Evolutionary conservation across 169 alveolate species (phyloP).

Genomic region (Plasmodium ovale): DNA sequence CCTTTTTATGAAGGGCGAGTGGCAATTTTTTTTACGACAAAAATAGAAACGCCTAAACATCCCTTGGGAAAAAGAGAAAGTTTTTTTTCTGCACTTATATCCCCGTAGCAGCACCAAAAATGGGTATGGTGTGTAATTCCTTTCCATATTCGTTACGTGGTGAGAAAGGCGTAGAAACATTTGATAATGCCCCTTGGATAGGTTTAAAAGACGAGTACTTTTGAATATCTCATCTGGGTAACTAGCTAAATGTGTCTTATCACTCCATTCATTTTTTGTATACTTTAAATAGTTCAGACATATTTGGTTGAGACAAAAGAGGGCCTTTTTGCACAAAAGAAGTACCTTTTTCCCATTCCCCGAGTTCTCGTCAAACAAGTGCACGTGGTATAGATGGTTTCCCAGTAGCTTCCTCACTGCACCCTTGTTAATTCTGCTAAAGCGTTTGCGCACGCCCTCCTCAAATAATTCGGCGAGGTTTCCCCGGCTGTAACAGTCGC

Average conservation of each 20-base stretch:
- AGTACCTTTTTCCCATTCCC: not conserved
- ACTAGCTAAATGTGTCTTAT: not conserved
- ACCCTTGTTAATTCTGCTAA: not conserved
- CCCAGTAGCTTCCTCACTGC: constrained; percentile 14
- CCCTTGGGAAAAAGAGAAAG: not conserved
- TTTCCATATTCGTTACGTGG: not conserved
- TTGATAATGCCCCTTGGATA: not conserved
- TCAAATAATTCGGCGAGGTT: not conserved
- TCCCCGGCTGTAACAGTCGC: not conserved
- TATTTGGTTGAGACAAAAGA: constrained; percentile 15
- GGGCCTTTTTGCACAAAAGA: constrained; percentile 42
- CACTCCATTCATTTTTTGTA: not conserved
- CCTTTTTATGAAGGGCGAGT: not conserved
- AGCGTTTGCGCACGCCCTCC: not conserved
- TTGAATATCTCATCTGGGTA: not conserved
- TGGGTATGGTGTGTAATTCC: not conserved
- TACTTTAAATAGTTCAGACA: constrained; percentile 7
- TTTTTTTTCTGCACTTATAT: not conserved
- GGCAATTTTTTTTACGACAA: not conserved
- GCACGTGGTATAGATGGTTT: constrained; percentile 32
- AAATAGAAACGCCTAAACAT: not conserved
- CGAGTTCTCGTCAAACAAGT: constrained; percentile 11
- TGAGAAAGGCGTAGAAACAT: not conserved
- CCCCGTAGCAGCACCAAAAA: not conserved
- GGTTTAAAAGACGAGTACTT: not conserved